Percentiles rank a stretch among this genome's conserved stretches.
Evolutionary conservation across 768 basidiomycete species (phyloP).

Genomic region (Termitomyces sp.): DNA sequence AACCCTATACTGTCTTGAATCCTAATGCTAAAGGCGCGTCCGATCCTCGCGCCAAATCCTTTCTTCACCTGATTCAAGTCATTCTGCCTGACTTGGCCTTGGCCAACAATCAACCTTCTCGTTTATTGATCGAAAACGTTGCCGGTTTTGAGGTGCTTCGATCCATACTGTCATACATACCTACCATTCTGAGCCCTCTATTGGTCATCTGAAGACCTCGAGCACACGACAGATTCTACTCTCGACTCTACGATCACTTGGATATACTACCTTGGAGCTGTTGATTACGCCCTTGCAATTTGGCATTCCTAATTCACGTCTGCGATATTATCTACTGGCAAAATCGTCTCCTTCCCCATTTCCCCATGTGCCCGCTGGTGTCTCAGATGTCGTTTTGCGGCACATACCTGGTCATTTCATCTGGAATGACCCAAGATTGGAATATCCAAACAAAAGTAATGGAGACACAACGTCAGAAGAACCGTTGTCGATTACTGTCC

Average conservation of each 20-base stretch:
- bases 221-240: constrained; percentile 57
- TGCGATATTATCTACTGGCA: constrained; percentile 79
- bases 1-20: constrained; percentile 81
- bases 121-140: constrained; percentile 75
- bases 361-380: constrained; percentile 15
- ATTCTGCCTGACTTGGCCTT: constrained; percentile 58
- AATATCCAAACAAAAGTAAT: neutral
- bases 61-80: constrained; percentile 62
- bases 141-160: constrained; percentile 73
- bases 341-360: constrained; percentile 43
- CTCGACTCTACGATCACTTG: constrained; percentile 45
- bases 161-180: constrained; percentile 1
- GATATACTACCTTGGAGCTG: constrained; percentile 59
- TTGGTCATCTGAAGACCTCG: constrained; percentile 45
- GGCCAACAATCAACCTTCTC: constrained; percentile 45
- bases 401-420: constrained; percentile 47
- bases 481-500: neutral
- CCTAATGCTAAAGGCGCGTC: constrained; percentile 63
- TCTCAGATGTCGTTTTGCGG: constrained; percentile 34
- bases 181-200: constrained; percentile 4
- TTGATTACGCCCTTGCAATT: constrained; percentile 76
- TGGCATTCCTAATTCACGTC: constrained; percentile 77
- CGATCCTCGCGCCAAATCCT: constrained; percentile 75
- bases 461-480: neutral
- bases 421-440: constrained; percentile 38